Base-by-base conservation (phyloP, 768 basidiomycete species). In the Naematelia aurantialba region DNA sequence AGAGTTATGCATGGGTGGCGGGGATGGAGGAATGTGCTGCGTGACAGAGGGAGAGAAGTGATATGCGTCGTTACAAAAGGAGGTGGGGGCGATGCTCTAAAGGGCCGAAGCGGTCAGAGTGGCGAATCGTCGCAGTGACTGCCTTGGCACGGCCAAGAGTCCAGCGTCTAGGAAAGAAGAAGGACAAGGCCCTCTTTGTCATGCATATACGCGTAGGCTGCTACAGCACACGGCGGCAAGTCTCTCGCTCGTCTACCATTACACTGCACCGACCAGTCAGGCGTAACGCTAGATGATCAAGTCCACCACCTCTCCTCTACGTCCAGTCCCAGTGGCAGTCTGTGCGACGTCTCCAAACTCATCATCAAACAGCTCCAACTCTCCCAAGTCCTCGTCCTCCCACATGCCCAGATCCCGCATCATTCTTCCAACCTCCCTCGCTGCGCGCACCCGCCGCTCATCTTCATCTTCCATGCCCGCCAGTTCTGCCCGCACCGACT, bases 401-500 rank as follows among this genome's bases (percentile, higher is more conserved):
- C 50, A 60, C 52, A 73, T 52, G 26, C 67, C 68, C 52, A 68
- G 5, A 27, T 60, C 54, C 48, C 47, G 29, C 63, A 73, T 45
- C 14, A 74, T 60, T 34, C 55, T 48, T 50, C 48, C 48, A 5
- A 74, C 73, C 60, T 74, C 70, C 55, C 45, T 57, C 22, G 60
- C 73, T 0, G 73, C 73, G 12, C 66, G 44, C 4, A 63, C 47
- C 26, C 73, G 49, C 17, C 73, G 30, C 60, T 68, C 66, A 53
- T 70, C 71, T 49, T 66, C 64, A 49, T 70, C 58, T 14, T 13
- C 29, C 25, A 74, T 55, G 1, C 50, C 61, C 11, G 66, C 58
- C 12, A 74, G 31, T 55, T 74, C 70, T 2, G 56, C 65, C 17
- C 73, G 59, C 0, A 74, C 62, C 21, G 58, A 60, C 34, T 74